These are phyloP conservation scores for Atractiella rhizophila DNA, from an alignment of 768 basidiomycete species.

Conservation along the genomic window DNA sequence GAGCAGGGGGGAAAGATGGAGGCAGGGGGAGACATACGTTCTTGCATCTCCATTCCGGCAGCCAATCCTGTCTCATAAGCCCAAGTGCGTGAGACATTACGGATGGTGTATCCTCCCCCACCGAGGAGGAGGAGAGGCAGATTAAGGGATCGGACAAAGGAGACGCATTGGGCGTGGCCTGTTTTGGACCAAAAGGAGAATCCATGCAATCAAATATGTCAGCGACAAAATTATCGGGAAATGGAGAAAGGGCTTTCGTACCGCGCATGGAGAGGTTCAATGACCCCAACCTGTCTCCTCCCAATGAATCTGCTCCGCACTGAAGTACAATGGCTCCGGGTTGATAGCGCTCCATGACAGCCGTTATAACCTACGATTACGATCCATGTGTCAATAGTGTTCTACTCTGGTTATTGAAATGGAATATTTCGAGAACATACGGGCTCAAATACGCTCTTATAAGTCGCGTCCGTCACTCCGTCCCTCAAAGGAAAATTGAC, in stretches of 20 bases:
- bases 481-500: conserved; percentile 86
- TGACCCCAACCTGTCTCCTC: conserved; percentile 84
- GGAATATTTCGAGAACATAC: conserved; percentile 23
- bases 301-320: conserved; percentile 88
- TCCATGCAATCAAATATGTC: neutral
- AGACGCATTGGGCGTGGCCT: conserved; percentile 94
- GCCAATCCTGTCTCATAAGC: conserved; percentile 94
- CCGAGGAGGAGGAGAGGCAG: conserved; percentile 81
- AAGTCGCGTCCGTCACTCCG: conserved; percentile 83
- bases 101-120: conserved; percentile 95
- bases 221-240: too few relatives aligned
- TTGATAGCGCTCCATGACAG: conserved; percentile 82
- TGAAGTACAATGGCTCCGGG: conserved; percentile 89
- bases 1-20: neutral
- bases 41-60: conserved; percentile 77
- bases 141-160: conserved; percentile 87
- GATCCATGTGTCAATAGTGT: neutral
- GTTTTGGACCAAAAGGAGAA: neutral
- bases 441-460: conserved; percentile 83
- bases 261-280: conserved; percentile 92
- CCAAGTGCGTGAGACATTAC: conserved; percentile 89
- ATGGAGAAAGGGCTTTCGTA: conserved; percentile 17
- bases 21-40: conserved; percentile 29
- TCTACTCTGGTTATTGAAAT: neutral
- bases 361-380: conserved; percentile 45